phyloP scores from a whole-genome alignment of 805 yeast genomes.

The Aciculoconidium aculeatum region DNA sequence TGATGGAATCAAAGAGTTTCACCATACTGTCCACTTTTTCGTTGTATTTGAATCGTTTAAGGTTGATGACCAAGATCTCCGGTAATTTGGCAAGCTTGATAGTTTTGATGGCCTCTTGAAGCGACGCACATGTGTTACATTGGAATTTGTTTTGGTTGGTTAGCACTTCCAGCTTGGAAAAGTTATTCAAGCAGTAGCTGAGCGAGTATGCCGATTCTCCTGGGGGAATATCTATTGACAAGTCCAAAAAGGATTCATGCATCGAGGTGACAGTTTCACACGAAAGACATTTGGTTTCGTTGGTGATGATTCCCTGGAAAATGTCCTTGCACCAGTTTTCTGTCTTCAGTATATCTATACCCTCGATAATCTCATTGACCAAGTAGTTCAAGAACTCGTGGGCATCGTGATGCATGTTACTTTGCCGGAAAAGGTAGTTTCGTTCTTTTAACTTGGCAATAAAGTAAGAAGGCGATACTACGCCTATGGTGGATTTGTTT shows the following conservation, averaged over 20 bases:
- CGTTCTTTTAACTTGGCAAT: slow-evolving; percentile 73
- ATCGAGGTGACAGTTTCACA: slow-evolving; percentile 80
- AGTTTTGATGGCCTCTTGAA: slow-evolving; percentile 91
- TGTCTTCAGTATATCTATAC: slow-evolving; percentile 40
- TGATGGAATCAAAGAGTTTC: slow-evolving; percentile 79
- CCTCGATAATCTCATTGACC: slow-evolving; percentile 61
- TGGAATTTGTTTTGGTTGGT: slow-evolving; percentile 86
- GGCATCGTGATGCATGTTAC: slow-evolving; percentile 95
- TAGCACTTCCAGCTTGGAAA: slow-evolving; percentile 79
- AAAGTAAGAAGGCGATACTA: slow-evolving; percentile 74
- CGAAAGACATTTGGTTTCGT: slow-evolving; percentile 82
- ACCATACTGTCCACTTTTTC: slow-evolving; percentile 77
- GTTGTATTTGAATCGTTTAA: slow-evolving; percentile 88
- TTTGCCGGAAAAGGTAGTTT: slow-evolving; percentile 78
- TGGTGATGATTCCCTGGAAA: slow-evolving; percentile 80
- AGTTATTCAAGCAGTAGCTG: slow-evolving; percentile 73
- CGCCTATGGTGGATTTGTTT: slow-evolving; percentile 62
- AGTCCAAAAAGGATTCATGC: slow-evolving; percentile 81
- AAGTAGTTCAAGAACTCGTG: slow-evolving; percentile 91
- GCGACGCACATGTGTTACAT: slow-evolving; percentile 83
- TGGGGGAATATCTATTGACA: slow-evolving; percentile 77
- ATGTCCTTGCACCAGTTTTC: slow-evolving; percentile 56
- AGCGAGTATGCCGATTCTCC: slow-evolving; percentile 54
- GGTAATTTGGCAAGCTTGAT: slow-evolving; percentile 79
- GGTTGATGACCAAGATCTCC: slow-evolving; percentile 70